Percentiles rank a stretch among this genome's conserved stretches.
These are phyloP conservation scores for Coemansia sp. DNA, from an alignment of 192 early-diverging fungal genomes.

Conservation along the genomic window DNA sequence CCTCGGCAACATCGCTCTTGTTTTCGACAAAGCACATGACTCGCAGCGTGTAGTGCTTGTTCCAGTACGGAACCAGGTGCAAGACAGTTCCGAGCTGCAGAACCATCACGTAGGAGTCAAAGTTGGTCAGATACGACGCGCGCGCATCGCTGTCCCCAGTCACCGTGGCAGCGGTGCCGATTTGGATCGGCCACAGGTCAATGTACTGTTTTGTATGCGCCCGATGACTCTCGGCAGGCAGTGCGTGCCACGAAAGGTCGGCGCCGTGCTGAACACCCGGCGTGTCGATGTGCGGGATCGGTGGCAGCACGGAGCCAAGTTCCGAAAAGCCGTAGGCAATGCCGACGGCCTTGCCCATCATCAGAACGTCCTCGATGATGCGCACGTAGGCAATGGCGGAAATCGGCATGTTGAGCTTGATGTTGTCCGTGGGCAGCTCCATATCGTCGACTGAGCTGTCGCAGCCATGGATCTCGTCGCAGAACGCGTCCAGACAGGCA, in stretches of 20 bases:
- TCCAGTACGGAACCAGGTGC: constrained; percentile 71
- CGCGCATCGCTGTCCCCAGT: constrained; percentile 19
- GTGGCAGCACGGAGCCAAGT: constrained; percentile 40
- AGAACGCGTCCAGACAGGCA: neutral
- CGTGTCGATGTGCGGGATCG: neutral
- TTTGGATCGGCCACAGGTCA: constrained; percentile 76
- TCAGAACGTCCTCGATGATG: constrained; percentile 70
- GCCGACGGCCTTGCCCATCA: constrained; percentile 68
- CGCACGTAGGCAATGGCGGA: constrained; percentile 61
- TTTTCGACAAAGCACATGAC: constrained; percentile 74
- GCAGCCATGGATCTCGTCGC: neutral
- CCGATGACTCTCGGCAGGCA: neutral
- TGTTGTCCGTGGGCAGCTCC: constrained; percentile 58
- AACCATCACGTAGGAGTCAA: constrained; percentile 74
- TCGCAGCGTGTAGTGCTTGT: constrained; percentile 58
- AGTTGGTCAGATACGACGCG: constrained; percentile 52
- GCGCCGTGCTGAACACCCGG: neutral
- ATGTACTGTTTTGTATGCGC: constrained; percentile 53
- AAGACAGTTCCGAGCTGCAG: constrained; percentile 73
- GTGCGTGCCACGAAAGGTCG: neutral
- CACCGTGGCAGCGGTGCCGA: constrained; percentile 31
- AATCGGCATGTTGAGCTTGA: constrained; percentile 60
- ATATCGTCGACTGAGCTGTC: constrained; percentile 1
- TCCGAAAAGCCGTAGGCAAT: constrained; percentile 64
- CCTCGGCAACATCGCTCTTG: constrained; percentile 60